Evolutionary conservation across 148 eudicot species (phyloP), one percentile per base, ranked within the genome.

Genomic region (Camellia lanceoleosa): DNA sequence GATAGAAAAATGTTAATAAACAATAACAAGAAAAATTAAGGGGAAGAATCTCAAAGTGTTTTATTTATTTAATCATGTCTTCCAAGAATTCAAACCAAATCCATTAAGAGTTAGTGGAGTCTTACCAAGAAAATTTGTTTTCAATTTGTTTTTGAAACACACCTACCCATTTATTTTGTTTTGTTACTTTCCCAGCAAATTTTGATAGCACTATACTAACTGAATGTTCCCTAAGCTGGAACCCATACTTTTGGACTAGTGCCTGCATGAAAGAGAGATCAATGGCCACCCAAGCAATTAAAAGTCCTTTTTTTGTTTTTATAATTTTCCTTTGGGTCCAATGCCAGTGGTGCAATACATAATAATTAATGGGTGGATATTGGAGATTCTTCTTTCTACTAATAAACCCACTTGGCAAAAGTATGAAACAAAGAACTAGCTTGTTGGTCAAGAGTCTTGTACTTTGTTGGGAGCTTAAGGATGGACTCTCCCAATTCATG

Each of bases 141-240:
- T 7, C 30, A 23, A 30, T 30, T 30, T 5, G 12, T 58, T 14
- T 58, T 30, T 30, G 38, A 58, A 11, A 58, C 61, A 67, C 71
- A 78, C 52, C 64, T 7, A 67, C 68, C 80, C 20, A 23, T 41
- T 52, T 78, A 62, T 78, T 67, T 64, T 68, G 13, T 51, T 5
- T 59, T 64, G 52, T 4, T 49, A 49, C 52, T 49, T 30, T 30
- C 38, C 38, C 38, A 30, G 38, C 38, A 30, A 30, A 30, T 30
- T 30, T 30, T 30, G 67, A 43, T 23, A 16, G 18, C 54, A 23
- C 51, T 44, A 69, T 38, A 68, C 55, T 43, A 78, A 69, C 64
- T 41, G 64, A 78, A 78, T 78, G 81, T 78, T 78, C 75, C 81
- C 81, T 77, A 41, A 38, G 80, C 47, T 77, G 62, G 80, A 77